Base-by-base conservation (phyloP, 2,329 filamentous ascomycete genomes). In the Talaromyces sp. region DNA sequence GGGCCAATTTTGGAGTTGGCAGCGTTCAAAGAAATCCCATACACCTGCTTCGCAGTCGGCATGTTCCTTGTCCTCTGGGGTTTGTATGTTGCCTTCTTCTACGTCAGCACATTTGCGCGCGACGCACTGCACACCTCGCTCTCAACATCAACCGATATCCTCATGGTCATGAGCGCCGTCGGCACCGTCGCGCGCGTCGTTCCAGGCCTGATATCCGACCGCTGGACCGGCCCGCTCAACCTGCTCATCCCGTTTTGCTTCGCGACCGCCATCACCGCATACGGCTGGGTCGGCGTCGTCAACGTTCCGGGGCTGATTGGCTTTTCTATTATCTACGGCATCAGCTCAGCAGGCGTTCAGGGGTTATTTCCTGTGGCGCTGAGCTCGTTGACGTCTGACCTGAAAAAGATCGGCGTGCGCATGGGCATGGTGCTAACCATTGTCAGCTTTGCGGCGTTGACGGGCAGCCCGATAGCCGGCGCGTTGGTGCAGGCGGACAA, bases 131-230 rank as follows among this genome's bases (percentile, higher is more conserved):
- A 75, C 2, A 68, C 81, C 2, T 72, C 75, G 0, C 74, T 79
- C 58, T 68, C 72, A 1, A 74, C 76, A 57, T 80, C 85, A 4
- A 80, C 89, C 56, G 82, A 87, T 67, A 71, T 90, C 8, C 75
- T 91, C 13, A 78, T 90, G 28, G 76, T 90, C 3, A 77, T 89
- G 68, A 91, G 90, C 72, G 86, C 83, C 22, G 78, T 86, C 11
- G 85, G 87, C 1, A 61, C 85, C 15, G 61, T 84, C 2, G 85
- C 86, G 10, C 83, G 88, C 0, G 62, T 88, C 11, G 65, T 85
- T 0, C 86, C 86, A 1, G 58, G 0, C 78, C 88, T 60, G 7
- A 15, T 62, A 11, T 60, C 59, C 0, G 62, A 63, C 57, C 28
- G 28, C 7, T 62, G 44, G n/a, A 61, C 53, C 3, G 62, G 62